Percentiles rank a stretch among this genome's conserved stretches.
Conservation (phyloP, 768 basidiomycete genomes). For the Rhodosporidiobolus sp. region DNA sequence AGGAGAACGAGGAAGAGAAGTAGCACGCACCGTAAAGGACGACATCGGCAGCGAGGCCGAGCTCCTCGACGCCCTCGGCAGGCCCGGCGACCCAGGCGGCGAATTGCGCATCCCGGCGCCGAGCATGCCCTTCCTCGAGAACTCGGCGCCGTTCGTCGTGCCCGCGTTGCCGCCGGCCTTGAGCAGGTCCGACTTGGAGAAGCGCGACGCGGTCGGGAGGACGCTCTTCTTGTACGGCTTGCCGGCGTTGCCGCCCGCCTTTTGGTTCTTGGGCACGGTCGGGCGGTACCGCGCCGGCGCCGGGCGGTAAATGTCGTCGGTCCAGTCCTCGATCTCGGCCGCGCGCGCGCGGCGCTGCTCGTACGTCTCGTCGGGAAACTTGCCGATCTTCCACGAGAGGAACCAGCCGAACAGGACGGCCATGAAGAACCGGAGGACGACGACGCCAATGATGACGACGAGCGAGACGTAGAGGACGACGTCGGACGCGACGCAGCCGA, state of each 20-base stretch:
- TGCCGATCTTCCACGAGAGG: constrained; percentile 90
- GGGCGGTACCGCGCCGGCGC: constrained; percentile 89
- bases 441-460: constrained; percentile 95
- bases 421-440: constrained; percentile 90
- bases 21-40: constrained; percentile 46
- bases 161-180: constrained; percentile 46
- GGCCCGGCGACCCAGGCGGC: constrained; percentile 67
- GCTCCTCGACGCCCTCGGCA: constrained; percentile 69
- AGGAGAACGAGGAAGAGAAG: constrained; percentile 40
- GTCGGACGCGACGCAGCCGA: constrained; percentile 92
- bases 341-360: constrained; percentile 85
- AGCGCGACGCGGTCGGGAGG: constrained; percentile 55
- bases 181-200: constrained; percentile 67
- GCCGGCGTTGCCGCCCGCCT: constrained; percentile 17
- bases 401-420: constrained; percentile 98
- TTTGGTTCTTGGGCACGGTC: constrained; percentile 60
- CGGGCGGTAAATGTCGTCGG: constrained; percentile 87
- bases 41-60: constrained; percentile 64
- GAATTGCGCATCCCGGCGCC: constrained; percentile 51
- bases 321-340: constrained; percentile 92
- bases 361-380: constrained; percentile 88
- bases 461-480: constrained; percentile 94
- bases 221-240: constrained; percentile 48
- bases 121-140: constrained; percentile 43
- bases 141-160: not conserved